Percentiles rank a stretch among this genome's conserved stretches.
phyloP scores from a whole-genome alignment of 2,329 filamentous ascomycete species.

The Diaporthe aspalathi region DNA sequence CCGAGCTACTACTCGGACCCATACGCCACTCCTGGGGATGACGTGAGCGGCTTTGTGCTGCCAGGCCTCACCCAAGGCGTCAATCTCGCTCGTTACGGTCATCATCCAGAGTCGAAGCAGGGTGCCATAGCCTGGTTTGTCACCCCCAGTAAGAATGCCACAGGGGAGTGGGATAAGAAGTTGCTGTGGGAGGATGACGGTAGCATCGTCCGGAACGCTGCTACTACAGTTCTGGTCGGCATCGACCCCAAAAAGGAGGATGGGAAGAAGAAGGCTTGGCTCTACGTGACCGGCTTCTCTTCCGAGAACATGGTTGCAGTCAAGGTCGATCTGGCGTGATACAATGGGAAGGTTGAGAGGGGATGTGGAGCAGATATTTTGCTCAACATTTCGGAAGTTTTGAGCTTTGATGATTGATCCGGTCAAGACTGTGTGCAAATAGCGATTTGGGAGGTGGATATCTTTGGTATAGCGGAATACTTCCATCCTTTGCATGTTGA shows the following conservation, averaged over 20 bases:
- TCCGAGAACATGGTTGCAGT: constrained; percentile 61
- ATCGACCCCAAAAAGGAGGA: constrained; percentile 59
- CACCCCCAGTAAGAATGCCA: constrained; percentile 35
- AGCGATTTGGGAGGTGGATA: too few species aligned
- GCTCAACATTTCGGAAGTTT: not conserved
- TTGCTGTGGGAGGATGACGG: constrained; percentile 70
- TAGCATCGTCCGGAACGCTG: constrained; percentile 59
- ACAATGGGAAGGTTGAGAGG: not conserved
- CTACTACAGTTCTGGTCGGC: constrained; percentile 63
- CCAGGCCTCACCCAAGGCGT: constrained; percentile 58
- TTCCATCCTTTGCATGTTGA: not conserved
- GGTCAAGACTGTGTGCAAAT: not conserved
- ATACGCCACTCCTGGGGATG: constrained; percentile 54
- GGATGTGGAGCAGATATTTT: not conserved
- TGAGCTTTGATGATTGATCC: not conserved
- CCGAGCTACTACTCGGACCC: constrained; percentile 68
- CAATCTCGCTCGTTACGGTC: constrained; percentile 49
- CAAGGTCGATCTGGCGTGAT: constrained; percentile 59
- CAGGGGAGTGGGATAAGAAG: constrained; percentile 54
- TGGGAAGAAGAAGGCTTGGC: constrained; percentile 62
- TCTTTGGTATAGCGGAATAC: not conserved
- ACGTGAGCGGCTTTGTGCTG: constrained; percentile 66
- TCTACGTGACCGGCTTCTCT: constrained; percentile 68
- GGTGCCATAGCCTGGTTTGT: constrained; percentile 60
- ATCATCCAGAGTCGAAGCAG: constrained; percentile 53